Conservation (phyloP, 1,139 yeast genomes). For the Waltiozyma solani region DNA sequence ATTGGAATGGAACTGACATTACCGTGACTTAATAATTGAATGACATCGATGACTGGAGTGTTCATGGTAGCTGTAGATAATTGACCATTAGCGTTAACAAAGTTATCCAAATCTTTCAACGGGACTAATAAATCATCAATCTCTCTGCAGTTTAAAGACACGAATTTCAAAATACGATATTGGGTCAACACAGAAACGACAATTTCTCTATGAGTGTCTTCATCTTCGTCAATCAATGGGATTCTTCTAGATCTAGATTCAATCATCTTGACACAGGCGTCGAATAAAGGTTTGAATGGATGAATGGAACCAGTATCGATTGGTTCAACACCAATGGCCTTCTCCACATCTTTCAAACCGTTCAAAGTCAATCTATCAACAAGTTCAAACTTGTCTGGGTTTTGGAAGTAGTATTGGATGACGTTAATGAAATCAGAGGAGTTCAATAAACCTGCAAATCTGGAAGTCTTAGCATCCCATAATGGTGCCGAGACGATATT, state of each 20-base stretch:
- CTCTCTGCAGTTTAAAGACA: slow-evolving; percentile 92
- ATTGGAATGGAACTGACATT: slow-evolving; percentile 91
- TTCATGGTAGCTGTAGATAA: slow-evolving; percentile 79
- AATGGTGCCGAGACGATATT: slow-evolving; percentile 94
- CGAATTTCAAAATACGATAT: slow-evolving; percentile 91
- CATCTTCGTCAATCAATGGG: slow-evolving; percentile 91
- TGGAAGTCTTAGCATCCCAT: slow-evolving; percentile 85
- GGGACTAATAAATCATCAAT: slow-evolving; percentile 79
- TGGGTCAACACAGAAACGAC: slow-evolving; percentile 94
- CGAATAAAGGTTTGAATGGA: slow-evolving; percentile 84
- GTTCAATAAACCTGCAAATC: slow-evolving; percentile 91
- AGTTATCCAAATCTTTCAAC: slow-evolving; percentile 47
- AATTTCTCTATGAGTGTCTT: slow-evolving; percentile 85
- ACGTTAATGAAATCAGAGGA: slow-evolving; percentile 92
- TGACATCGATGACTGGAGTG: slow-evolving; percentile 92
- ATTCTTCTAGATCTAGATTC: slow-evolving; percentile 87
- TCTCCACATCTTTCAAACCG: slow-evolving; percentile 79
- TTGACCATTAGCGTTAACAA: slow-evolving; percentile 32
- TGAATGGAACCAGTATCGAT: slow-evolving; percentile 84
- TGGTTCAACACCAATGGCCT: slow-evolving; percentile 80
- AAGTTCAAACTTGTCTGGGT: slow-evolving; percentile 80
- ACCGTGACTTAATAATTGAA: slow-evolving; percentile 66
- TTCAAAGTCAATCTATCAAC: slow-evolving; percentile 82
- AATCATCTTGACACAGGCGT: slow-evolving; percentile 90
- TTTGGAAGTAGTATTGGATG: slow-evolving; percentile 87